These are phyloP conservation scores for Penicillium italicum DNA, from an alignment of 2,329 filamentous ascomycete species.

Conservation along the genomic window DNA sequence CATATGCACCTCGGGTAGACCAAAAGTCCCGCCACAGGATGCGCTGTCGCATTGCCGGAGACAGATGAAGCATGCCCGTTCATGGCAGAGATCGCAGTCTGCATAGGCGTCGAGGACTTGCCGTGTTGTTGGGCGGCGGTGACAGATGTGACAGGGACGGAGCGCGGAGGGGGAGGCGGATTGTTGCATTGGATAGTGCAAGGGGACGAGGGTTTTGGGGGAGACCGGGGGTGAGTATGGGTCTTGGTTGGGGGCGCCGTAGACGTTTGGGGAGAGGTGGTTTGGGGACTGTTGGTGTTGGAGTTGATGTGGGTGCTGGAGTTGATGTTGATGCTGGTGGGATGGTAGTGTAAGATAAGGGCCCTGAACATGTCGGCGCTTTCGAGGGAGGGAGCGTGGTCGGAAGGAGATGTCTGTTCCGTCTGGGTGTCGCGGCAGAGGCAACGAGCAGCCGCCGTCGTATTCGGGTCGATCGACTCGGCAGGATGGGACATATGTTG, in stretches of 20 bases:
- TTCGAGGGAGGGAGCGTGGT: slow-evolving; percentile 26
- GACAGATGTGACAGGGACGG: slow-evolving; percentile 42
- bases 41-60: slow-evolving; percentile 38
- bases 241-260: slow-evolving; percentile 12
- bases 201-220: slow-evolving; percentile 27
- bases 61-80: slow-evolving; percentile 43
- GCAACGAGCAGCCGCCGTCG: slow-evolving; percentile 9
- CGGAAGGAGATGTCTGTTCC: slow-evolving; percentile 17
- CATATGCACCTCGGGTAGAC: neutral
- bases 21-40: slow-evolving; percentile 24
- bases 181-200: slow-evolving; percentile 15
- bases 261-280: slow-evolving; percentile 23
- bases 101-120: slow-evolving; percentile 41
- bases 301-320: neutral
- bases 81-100: slow-evolving; percentile 39
- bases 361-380: slow-evolving; percentile 23
- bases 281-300: slow-evolving; percentile 13
- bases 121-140: slow-evolving; percentile 40
- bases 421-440: slow-evolving; percentile 17
- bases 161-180: slow-evolving; percentile 30
- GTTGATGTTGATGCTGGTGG: slow-evolving; percentile 5
- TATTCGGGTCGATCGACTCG: slow-evolving; percentile 16
- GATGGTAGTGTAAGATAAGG: slow-evolving; percentile 15
- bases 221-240: slow-evolving; percentile 27
- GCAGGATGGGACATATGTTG: slow-evolving; percentile 14